Conservation (phyloP, 192 early-diverging fungal species). For the Coemansia sp. region DNA sequence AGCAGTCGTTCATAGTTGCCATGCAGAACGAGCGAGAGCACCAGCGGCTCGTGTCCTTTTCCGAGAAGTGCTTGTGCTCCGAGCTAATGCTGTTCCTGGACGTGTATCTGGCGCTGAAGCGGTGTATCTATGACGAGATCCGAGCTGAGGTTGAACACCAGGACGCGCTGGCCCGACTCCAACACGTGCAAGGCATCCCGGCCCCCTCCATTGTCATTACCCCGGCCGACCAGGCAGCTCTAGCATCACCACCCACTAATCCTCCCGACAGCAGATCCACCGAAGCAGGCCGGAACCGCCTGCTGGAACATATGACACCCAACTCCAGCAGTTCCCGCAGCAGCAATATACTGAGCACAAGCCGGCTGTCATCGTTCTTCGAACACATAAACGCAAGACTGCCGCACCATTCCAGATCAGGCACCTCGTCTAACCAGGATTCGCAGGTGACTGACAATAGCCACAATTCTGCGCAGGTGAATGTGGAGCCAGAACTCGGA, state of each 20-base stretch:
- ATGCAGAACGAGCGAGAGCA: slow-evolving; percentile 15
- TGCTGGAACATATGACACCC: not conserved
- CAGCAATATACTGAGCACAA: not conserved
- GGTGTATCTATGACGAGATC: slow-evolving; percentile 7
- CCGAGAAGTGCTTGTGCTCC: slow-evolving; percentile 23
- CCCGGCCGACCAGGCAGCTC: too few relatives aligned
- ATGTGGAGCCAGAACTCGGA: not conserved
- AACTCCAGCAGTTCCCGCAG: not conserved
- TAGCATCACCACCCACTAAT: too few relatives aligned
- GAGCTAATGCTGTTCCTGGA: slow-evolving; percentile 35
- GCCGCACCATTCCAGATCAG: not conserved
- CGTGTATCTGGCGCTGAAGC: slow-evolving; percentile 31
- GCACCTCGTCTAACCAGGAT: not conserved
- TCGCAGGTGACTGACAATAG: not conserved
- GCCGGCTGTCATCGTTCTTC: not conserved
- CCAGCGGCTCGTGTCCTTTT: slow-evolving; percentile 12
- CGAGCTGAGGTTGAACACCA: not conserved
- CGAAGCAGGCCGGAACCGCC: not conserved
- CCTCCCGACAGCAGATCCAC: not conserved
- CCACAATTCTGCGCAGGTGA: too few relatives aligned
- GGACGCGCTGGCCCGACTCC: too few relatives aligned
- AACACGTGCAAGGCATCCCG: not conserved
- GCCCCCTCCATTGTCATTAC: not conserved
- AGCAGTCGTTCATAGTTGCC: slow-evolving; percentile 12
- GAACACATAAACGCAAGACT: not conserved